Percentiles rank a stretch among this genome's conserved stretches.
phyloP scores from a whole-genome alignment of 148 eudicot genomes.

The Vaccinium myrtillus region DNA sequence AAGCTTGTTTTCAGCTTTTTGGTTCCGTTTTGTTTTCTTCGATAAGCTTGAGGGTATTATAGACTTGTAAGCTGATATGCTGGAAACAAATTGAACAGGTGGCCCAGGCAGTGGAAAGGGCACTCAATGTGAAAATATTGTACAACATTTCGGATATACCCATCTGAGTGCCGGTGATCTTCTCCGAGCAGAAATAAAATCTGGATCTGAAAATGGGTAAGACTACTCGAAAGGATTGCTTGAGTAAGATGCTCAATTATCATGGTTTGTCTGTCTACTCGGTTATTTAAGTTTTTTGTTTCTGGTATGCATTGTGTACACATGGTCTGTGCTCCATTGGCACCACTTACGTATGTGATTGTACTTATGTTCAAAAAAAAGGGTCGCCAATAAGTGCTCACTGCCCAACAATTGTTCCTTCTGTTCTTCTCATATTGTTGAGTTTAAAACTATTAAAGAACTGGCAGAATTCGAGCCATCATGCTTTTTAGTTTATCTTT shows the following conservation, averaged over 20 bases:
- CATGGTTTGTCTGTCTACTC: background rate
- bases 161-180: constrained; percentile 64
- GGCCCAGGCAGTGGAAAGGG: constrained; percentile 68
- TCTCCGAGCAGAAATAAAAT: constrained; percentile 49
- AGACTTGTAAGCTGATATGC: background rate
- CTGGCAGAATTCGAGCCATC: background rate
- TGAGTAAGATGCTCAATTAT: background rate
- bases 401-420: background rate
- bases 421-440: background rate
- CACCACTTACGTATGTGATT: background rate
- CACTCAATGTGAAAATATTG: constrained; percentile 54
- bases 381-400: background rate
- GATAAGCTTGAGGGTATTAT: background rate
- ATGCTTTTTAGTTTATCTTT: background rate
- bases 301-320: background rate
- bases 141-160: constrained; percentile 50
- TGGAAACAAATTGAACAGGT: constrained; percentile 36
- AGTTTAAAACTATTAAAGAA: background rate
- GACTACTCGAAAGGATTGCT: background rate
- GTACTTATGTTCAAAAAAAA: background rate
- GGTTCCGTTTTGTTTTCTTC: background rate
- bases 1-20: background rate
- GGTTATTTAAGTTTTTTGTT: background rate
- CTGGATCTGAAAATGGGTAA: constrained; percentile 65
- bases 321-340: background rate